Evolutionary conservation across 208 protist genomes (phyloP).

Genomic region (Crithidia sp.): DNA sequence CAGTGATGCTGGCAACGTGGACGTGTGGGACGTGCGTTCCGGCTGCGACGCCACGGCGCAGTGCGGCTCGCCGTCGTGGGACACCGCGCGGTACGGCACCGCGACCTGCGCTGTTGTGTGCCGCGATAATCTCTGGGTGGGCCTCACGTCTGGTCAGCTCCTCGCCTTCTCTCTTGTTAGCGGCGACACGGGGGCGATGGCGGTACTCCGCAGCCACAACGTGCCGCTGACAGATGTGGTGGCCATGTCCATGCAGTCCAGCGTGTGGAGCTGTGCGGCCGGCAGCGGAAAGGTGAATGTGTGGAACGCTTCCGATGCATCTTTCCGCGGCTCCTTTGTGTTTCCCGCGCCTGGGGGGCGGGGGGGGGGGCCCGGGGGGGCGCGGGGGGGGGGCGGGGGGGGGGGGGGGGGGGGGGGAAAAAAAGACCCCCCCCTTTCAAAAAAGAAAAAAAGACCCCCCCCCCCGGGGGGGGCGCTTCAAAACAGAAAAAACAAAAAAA

Average conservation of each 20-base stretch:
- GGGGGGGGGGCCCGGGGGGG: too few species aligned
- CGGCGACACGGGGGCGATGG: too few species aligned
- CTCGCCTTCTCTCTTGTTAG: constrained; percentile 35
- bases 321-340: constrained; percentile 54
- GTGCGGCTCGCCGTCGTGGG: constrained; percentile 44
- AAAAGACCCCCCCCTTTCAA: too few species aligned
- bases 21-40: constrained; percentile 55
- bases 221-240: constrained; percentile 33
- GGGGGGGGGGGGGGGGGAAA: too few species aligned
- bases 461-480: too few species aligned
- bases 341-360: constrained; percentile 44
- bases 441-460: too few species aligned
- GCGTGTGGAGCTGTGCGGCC: constrained; percentile 59
- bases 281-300: constrained; percentile 45
- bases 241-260: constrained; percentile 46
- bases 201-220: constrained; percentile 24
- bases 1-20: constrained; percentile 52
- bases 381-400: too few species aligned
- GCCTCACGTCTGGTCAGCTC: constrained; percentile 44
- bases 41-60: constrained; percentile 44
- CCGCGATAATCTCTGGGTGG: constrained; percentile 49
- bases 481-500: too few species aligned
- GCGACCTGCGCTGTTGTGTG: constrained; percentile 35
- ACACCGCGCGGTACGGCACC: constrained; percentile 24
- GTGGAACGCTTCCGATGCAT: constrained; percentile 42